Conservation (phyloP, 345 rosid genomes). For the Eucalyptus leucophloia region DNA sequence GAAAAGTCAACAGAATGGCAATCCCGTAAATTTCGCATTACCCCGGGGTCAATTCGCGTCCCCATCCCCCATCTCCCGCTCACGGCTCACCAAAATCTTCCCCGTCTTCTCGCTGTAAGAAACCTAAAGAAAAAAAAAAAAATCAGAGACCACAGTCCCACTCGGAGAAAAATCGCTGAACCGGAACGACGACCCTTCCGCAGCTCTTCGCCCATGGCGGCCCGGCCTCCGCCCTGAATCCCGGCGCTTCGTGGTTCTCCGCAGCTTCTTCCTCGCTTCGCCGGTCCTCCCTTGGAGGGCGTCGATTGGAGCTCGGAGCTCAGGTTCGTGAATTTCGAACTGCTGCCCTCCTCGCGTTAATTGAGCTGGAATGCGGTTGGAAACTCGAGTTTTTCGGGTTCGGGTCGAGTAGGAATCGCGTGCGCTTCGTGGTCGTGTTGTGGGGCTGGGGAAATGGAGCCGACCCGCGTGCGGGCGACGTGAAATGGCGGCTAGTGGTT, state of each 20-base stretch:
- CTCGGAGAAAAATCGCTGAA: neutral
- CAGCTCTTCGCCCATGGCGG: neutral
- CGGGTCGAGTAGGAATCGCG: neutral
- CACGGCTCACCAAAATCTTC: neutral
- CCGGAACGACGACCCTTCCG: neutral
- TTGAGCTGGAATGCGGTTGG: neutral
- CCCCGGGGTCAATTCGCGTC: too few species aligned
- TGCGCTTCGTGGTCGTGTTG: neutral
- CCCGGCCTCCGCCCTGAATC: neutral
- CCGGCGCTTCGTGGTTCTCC: neutral
- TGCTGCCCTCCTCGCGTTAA: neutral
- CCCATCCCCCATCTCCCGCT: neutral
- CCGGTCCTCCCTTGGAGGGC: neutral
- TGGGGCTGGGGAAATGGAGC: neutral
- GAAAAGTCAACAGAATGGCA: neutral
- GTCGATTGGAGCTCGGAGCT: neutral
- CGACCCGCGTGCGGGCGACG: neutral
- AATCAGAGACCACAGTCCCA: neutral
- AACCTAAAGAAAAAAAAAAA: neutral
- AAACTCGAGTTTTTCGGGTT: neutral
- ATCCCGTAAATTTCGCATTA: neutral
- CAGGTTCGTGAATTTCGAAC: neutral
- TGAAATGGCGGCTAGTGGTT: neutral
- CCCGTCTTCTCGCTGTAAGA: neutral
- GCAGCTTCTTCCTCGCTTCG: neutral